Conservation (phyloP, 2,329 filamentous ascomycete species). For the Colletotrichum tabaci region DNA sequence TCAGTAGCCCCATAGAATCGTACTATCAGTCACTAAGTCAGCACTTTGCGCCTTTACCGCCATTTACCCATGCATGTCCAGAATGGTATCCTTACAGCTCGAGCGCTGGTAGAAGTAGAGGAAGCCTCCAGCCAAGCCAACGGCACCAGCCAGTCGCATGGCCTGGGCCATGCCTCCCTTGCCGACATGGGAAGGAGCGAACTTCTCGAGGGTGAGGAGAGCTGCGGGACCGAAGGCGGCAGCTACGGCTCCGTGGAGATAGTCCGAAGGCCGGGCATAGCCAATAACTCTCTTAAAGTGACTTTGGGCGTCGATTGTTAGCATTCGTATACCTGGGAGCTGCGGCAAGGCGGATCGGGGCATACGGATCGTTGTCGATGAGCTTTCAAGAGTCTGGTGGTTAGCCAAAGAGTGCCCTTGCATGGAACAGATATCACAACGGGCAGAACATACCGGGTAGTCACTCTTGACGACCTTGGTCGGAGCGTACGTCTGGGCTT, state of each 20-base stretch:
- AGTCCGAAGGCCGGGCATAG: constrained; percentile 91
- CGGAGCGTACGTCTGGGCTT: constrained; percentile 70
- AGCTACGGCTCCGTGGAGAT: constrained; percentile 77
- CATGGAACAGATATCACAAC: constrained; percentile 35
- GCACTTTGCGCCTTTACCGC: not conserved
- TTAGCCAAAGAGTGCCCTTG: constrained; percentile 40
- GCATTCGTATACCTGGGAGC: not conserved
- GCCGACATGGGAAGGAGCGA: constrained; percentile 88
- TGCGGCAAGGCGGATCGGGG: constrained; percentile 2
- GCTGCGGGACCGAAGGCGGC: constrained; percentile 81
- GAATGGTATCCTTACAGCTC: constrained; percentile 71
- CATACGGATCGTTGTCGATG: constrained; percentile 92
- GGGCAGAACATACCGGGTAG: constrained; percentile 80
- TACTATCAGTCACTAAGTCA: constrained; percentile 65
- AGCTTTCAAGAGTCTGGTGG: constrained; percentile 71
- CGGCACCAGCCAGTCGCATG: constrained; percentile 82
- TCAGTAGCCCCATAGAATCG: constrained; percentile 97
- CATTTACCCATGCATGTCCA: not conserved
- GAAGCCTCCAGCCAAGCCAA: constrained; percentile 85
- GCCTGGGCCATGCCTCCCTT: constrained; percentile 86
- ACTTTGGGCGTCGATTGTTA: constrained; percentile 60
- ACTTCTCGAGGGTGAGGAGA: constrained; percentile 85
- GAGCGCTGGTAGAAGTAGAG: constrained; percentile 89
- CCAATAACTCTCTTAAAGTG: constrained; percentile 91
- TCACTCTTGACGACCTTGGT: constrained; percentile 83